Evolutionary conservation across 257 asterid genomes (phyloP).

Genomic region (Fraxinus anomala): DNA sequence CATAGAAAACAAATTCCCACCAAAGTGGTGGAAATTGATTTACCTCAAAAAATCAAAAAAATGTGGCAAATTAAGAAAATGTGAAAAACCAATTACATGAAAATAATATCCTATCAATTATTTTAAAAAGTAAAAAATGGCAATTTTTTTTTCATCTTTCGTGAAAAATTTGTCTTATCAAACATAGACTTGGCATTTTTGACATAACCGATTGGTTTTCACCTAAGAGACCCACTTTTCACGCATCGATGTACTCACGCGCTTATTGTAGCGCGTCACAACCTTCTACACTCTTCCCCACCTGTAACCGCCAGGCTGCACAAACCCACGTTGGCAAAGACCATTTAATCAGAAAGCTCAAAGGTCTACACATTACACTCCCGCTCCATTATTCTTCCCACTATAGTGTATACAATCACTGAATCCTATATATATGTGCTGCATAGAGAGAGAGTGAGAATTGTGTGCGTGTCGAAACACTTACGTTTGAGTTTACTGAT

Average conservation of each 20-base stretch:
- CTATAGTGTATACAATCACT: not conserved
- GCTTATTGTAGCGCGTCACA: not conserved
- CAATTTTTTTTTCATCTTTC: no score
- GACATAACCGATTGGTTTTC: not conserved
- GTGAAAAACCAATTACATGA: no score
- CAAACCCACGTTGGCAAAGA: not conserved
- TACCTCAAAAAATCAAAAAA: no score
- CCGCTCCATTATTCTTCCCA: not conserved
- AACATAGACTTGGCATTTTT: no score
- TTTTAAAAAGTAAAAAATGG: no score
- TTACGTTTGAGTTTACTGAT: not conserved
- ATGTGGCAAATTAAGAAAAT: no score
- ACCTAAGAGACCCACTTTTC: not conserved
- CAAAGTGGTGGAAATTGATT: no score
- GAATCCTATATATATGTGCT: not conserved
- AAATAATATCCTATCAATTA: no score
- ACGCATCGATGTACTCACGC: not conserved
- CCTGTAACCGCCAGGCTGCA: not conserved
- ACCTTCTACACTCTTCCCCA: not conserved
- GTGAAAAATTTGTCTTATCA: no score
- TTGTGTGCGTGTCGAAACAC: constrained; percentile 3
- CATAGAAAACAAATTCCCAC: no score
- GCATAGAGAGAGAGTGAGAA: not conserved
- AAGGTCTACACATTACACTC: constrained; percentile 7
- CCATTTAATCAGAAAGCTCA: constrained; percentile 3